Base-by-base conservation (phyloP, 1,139 yeast genomes). In the Debaryomyces subglobosus region DNA sequence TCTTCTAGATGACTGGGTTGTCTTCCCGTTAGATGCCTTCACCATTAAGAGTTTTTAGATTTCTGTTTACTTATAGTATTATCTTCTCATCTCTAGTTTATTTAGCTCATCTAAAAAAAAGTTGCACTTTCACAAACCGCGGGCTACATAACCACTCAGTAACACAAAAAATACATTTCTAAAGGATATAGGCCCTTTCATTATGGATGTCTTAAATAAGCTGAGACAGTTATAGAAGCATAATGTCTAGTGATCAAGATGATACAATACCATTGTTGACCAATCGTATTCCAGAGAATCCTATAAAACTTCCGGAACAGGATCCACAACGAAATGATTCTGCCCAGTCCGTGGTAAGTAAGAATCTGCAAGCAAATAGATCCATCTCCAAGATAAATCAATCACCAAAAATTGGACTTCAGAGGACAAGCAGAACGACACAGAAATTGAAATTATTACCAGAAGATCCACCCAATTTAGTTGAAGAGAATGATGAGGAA, bases 371-470 rank as follows among this genome's bases (percentile, higher is more conserved):
- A 48, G 62, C 63, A 24, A 60, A 60, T 46, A 57, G 59, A 47
- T 56, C 62, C 10, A 54, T 55, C 18, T 62, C 68, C 21, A 66
- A 61, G 49, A 61, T 69, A 40, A 59, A 71, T 18, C 74, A 69
- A 46, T 66, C 74, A 37, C 69, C 71, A 43, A 78, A 83, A 52
- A 72, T 81, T 15, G 96, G 96, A 0, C 88, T 96, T 4, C 97
- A 91, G 62, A 76, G 98, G 62, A 86, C 96, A 0, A 87, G 96
- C 39, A 81, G 94, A 62, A 89, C 96, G 0, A 83, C 95, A 0
- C 97, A 89, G 64, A 92, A 89, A 67, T 77, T 92, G 53, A 90
- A 91, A 63, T 72, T 92, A 25, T 72, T 92, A 43, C 98, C 98
- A 0, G 97, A 90, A 51, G 92, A 88, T 49, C 86, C 89, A 0